Evolutionary conservation across 768 basidiomycete genomes (phyloP).

Genomic region (Candolleomyces eurysporus): DNA sequence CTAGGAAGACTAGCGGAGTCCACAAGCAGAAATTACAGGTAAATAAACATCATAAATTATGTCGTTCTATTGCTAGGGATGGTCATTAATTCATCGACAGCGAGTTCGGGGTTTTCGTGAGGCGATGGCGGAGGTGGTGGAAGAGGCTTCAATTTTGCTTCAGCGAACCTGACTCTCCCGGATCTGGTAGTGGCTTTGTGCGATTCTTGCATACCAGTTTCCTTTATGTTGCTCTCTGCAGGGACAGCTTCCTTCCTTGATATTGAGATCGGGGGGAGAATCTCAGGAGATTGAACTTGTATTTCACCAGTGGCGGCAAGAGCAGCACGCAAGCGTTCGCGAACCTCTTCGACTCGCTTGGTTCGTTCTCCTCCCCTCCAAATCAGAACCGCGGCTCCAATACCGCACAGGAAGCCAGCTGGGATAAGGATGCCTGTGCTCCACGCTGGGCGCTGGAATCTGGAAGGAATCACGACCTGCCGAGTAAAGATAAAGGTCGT

Average conservation of each 20-base stretch:
- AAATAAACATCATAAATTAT: background rate
- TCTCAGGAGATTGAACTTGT: background rate
- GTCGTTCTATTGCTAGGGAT: constrained; percentile 21
- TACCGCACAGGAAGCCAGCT: constrained; percentile 72
- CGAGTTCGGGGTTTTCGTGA: background rate
- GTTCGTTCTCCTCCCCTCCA: constrained; percentile 72
- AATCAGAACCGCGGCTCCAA: constrained; percentile 68
- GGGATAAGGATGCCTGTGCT: constrained; percentile 70
- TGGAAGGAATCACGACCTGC: constrained; percentile 13
- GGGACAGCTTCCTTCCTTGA: background rate
- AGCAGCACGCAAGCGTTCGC: constrained; percentile 53
- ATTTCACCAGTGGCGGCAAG: constrained; percentile 25
- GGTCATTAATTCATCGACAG: background rate
- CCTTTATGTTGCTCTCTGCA: background rate
- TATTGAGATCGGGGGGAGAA: background rate
- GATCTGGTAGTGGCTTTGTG: background rate
- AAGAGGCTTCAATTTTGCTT: constrained; percentile 36
- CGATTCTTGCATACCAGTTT: background rate
- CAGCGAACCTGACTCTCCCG: constrained; percentile 15
- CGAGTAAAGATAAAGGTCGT: background rate
- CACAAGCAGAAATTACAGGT: background rate
- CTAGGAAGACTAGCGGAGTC: background rate
- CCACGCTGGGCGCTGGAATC: constrained; percentile 68
- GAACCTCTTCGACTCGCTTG: constrained; percentile 63
- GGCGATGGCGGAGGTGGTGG: background rate